phyloP scores from a whole-genome alignment of 2,329 filamentous ascomycete genomes.

The Colletotrichum sp. region DNA sequence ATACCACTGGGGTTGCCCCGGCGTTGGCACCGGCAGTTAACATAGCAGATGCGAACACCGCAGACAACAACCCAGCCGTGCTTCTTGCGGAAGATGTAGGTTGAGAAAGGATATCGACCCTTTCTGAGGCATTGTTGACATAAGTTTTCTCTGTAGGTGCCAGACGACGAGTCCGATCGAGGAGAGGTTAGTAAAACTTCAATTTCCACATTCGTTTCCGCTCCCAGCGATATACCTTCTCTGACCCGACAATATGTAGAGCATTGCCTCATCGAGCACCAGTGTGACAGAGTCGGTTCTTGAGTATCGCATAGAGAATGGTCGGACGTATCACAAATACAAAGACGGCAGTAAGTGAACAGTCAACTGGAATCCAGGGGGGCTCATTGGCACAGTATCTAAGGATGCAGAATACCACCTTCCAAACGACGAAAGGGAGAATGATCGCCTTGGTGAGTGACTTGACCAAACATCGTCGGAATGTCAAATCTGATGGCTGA shows the following conservation, averaged over 20 bases:
- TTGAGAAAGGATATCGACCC: not conserved
- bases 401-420: slow-evolving; percentile 23
- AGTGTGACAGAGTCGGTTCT: not conserved
- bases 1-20: not conserved
- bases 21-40: not conserved
- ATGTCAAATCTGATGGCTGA: not conserved
- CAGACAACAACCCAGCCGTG: not conserved
- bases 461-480: not conserved
- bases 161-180: not conserved
- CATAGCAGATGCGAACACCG: not conserved
- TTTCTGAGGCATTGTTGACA: not conserved
- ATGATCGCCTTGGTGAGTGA: slow-evolving; percentile 22
- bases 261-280: not conserved
- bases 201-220: not conserved
- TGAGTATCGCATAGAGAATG: not conserved
- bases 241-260: not conserved
- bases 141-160: not conserved
- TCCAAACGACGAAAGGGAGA: slow-evolving; percentile 28
- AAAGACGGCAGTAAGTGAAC: not conserved
- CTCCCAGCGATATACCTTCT: not conserved
- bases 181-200: not conserved
- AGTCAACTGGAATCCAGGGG: not conserved
- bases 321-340: slow-evolving; percentile 22
- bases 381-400: not conserved
- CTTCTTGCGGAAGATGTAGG: not conserved